Percentiles rank a stretch among this genome's conserved stretches.
Conservation (phyloP, 2,329 filamentous ascomycete species). For the Emmonsiellopsis sp. region DNA sequence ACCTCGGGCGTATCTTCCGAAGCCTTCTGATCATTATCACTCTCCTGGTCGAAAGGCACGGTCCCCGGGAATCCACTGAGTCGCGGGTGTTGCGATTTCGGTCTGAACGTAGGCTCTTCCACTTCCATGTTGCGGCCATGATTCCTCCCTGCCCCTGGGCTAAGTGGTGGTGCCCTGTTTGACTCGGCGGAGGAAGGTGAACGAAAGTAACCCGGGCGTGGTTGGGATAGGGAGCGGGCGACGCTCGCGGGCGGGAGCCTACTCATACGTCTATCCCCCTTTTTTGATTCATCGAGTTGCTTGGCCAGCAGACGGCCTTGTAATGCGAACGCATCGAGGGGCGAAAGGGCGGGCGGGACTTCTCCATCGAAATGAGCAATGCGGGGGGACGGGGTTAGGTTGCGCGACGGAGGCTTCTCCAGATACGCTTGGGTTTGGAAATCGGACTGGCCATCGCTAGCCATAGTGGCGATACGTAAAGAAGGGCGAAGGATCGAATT, state of each 20-base stretch:
- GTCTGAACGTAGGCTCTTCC: slow-evolving; percentile 45
- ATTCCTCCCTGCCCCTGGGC: slow-evolving; percentile 31
- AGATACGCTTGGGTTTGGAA: neutral
- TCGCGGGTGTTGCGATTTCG: slow-evolving; percentile 65
- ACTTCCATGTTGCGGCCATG: slow-evolving; percentile 26
- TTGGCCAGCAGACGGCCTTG: slow-evolving; percentile 82
- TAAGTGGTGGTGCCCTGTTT: slow-evolving; percentile 23
- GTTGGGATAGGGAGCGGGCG: slow-evolving; percentile 69
- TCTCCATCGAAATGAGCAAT: slow-evolving; percentile 66
- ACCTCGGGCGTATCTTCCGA: slow-evolving; percentile 1
- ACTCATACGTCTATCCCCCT: slow-evolving; percentile 70
- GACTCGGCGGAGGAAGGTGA: slow-evolving; percentile 56
- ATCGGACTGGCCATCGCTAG: neutral
- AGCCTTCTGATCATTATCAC: slow-evolving; percentile 19
- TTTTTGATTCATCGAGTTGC: slow-evolving; percentile 72
- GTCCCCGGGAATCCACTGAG: slow-evolving; percentile 56
- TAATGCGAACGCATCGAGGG: slow-evolving; percentile 87
- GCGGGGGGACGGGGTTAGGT: slow-evolving; percentile 51
- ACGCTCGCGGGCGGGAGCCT: slow-evolving; percentile 74
- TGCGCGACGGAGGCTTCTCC: neutral
- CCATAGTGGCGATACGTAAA: neutral
- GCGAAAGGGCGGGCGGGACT: slow-evolving; percentile 75
- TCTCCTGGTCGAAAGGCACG: slow-evolving; percentile 34
- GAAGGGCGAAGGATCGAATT: neutral
- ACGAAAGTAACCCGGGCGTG: slow-evolving; percentile 72